A percentile compares a stretch with the other conserved stretches of the same genome.
phyloP scores from a whole-genome alignment of 2,329 filamentous ascomycete species.

The Scorias spongiosa region DNA sequence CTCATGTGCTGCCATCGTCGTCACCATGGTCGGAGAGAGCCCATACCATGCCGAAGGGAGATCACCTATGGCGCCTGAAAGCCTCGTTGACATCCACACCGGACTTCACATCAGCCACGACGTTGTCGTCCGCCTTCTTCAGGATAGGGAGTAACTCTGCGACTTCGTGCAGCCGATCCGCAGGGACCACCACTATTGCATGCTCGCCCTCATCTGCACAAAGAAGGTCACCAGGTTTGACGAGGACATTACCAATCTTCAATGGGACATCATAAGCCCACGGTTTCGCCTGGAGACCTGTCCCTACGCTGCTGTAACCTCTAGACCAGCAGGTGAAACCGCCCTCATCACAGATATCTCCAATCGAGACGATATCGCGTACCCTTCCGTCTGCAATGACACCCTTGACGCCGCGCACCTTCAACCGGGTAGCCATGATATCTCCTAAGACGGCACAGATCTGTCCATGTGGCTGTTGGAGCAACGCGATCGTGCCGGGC shows the following conservation, averaged over 20 bases:
- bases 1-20: background rate
- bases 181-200: constrained; percentile 54
- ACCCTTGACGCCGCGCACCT: constrained; percentile 42
- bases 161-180: constrained; percentile 42
- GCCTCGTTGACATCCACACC: constrained; percentile 51
- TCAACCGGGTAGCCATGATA: constrained; percentile 59
- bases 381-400: constrained; percentile 55
- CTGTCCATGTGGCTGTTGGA: constrained; percentile 50
- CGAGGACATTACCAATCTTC: constrained; percentile 21
- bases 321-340: constrained; percentile 37
- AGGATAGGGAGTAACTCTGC: constrained; percentile 42
- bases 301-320: constrained; percentile 43
- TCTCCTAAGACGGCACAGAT: constrained; percentile 60
- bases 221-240: constrained; percentile 47
- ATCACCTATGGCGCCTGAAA: constrained; percentile 40
- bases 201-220: constrained; percentile 52
- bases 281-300: constrained; percentile 40
- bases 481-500: constrained; percentile 46
- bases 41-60: background rate
- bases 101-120: constrained; percentile 42
- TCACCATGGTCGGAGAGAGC: background rate
- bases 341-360: constrained; percentile 31
- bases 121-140: constrained; percentile 27
- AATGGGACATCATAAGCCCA: constrained; percentile 35
- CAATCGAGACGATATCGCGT: constrained; percentile 39